These are phyloP conservation scores for Boletellus emodensis DNA, from an alignment of 768 basidiomycete genomes.

Conservation along the genomic window DNA sequence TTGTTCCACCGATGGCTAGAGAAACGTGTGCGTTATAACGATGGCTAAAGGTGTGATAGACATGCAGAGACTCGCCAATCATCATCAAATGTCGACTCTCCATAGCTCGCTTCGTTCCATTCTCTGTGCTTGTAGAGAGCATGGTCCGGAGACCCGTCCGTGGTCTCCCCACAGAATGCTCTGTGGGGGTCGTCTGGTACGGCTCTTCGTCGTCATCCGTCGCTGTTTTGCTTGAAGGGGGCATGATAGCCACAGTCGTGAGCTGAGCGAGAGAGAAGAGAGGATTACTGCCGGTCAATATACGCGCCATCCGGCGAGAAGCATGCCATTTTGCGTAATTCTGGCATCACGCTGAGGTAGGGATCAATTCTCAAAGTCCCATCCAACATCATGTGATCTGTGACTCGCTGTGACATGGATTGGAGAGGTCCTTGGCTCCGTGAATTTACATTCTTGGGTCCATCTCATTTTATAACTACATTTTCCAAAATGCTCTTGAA, in stretches of 20 bases:
- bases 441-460: no score
- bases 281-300: no score
- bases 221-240: slow-evolving; percentile 1
- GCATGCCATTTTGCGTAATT: not conserved
- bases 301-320: not conserved
- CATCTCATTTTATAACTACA: no score
- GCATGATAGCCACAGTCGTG: not conserved
- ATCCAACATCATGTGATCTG: no score
- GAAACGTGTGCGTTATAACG: not conserved
- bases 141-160: not conserved
- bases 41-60: not conserved
- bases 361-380: no score
- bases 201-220: slow-evolving; percentile 2
- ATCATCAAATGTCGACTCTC: slow-evolving; percentile 40
- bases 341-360: not conserved
- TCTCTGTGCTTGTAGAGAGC: slow-evolving; percentile 11
- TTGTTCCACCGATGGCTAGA: slow-evolving; percentile 52
- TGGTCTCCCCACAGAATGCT: not conserved
- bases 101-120: slow-evolving; percentile 39
- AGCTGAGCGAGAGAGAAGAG: not conserved
- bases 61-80: slow-evolving; percentile 30
- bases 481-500: no score
- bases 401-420: no score
- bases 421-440: no score
- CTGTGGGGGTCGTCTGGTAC: not conserved